Evolutionary conservation across 805 yeast genomes (phyloP), one percentile per base, ranked within the genome.

Genomic region (Candida methanosorbosa): DNA sequence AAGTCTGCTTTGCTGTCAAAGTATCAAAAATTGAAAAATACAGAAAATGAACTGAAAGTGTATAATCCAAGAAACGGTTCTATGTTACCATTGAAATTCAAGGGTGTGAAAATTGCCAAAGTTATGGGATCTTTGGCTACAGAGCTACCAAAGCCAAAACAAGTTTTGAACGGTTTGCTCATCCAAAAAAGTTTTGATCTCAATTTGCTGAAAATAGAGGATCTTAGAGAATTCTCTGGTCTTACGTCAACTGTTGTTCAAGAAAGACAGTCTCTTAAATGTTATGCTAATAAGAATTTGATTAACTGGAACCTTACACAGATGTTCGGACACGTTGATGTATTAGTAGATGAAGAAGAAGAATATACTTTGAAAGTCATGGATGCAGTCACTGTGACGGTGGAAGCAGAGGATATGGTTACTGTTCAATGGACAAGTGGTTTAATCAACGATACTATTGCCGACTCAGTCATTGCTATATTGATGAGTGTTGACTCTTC

Each of bases 61-160:
- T 90, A 75, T 60, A 90, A 86, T 44, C 99, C 99, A 5, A 72
- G 84, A 50, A 90, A 92, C 54, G 84, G 97, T 60, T 87, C 84
- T 22, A 81, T 75, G 35, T 67, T 92, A 22, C 69, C 68, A 22
- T 67, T 92, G 16, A 78, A 80, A 19, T 86, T 90, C 54, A 80
- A 82, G 45, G 94, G 95, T 6, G 66, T 79, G 30, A 87, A 84
- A 49, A 64, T 86, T 30, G 97, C 96, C 2, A 83, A 82, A 47
- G 78, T 70, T 9, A 62, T 72, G 52, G 80, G 80, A 1, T 57
- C 63, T 9, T 54, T 74, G 35, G 78, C 78, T 2, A 70, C 70
- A 29, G 58, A 61, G 30, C 58, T 63, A 40, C 61, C 61, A n/a
- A 47, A 50, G 28, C 49, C 46, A 50, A 43, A 66, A 64, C 50